Evolutionary conservation across 176 grass and related monocot genomes (phyloP).

Genomic region (Calamus simplicifolius): DNA sequence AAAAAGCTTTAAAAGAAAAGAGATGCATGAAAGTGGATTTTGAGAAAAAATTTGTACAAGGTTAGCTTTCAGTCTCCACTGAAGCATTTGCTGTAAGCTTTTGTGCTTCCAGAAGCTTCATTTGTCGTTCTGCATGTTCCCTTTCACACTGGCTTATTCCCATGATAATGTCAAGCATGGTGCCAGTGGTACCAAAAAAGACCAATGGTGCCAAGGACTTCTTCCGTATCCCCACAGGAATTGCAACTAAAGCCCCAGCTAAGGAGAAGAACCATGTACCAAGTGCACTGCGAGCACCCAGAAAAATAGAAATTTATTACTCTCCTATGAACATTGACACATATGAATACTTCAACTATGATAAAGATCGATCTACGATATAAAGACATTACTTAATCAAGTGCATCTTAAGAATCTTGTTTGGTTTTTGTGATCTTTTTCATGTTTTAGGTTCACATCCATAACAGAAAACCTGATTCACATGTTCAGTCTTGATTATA

Average conservation of each 20-base stretch:
- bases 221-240: constrained; percentile 85
- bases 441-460: too few species aligned
- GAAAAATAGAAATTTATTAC: neutral
- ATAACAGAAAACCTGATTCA: too few species aligned
- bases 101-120: constrained; percentile 78
- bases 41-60: neutral
- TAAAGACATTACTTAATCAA: too few species aligned
- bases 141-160: constrained; percentile 83
- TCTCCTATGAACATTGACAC: neutral
- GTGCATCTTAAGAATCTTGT: too few species aligned
- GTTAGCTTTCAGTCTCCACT: constrained; percentile 21
- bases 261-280: constrained; percentile 94
- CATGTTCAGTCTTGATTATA: too few species aligned
- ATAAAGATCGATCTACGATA: too few species aligned
- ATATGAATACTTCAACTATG: too few species aligned
- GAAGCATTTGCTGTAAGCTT: constrained; percentile 28
- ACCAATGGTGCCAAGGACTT: constrained; percentile 78
- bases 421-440: too few species aligned
- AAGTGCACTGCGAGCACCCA: constrained; percentile 52
- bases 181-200: constrained; percentile 83
- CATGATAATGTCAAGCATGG: constrained; percentile 91
- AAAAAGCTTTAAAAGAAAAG: too few species aligned
- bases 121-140: constrained; percentile 73
- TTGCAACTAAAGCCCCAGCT: constrained; percentile 69
- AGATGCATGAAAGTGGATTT: too few species aligned